These are phyloP conservation scores for Silybum marianum DNA, from an alignment of 129 eudicot species.

Conservation along the genomic window DNA sequence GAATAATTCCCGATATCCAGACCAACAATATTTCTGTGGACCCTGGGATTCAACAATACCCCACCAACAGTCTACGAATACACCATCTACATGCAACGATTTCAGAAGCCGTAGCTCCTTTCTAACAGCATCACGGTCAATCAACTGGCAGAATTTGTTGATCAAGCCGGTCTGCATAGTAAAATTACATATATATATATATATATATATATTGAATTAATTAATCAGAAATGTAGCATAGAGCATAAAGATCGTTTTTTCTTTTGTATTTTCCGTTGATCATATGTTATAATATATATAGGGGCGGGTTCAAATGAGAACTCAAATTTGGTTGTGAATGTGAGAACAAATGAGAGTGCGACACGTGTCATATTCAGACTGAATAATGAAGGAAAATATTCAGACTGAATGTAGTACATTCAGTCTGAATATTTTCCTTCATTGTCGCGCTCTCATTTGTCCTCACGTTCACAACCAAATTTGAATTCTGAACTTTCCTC, in stretches of 20 bases:
- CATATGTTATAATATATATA: too few species aligned
- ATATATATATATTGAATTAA: not conserved
- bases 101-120: slow-evolving; percentile 55
- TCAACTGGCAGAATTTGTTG: slow-evolving; percentile 61
- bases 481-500: too few species aligned
- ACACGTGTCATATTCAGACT: too few species aligned
- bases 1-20: slow-evolving; percentile 63
- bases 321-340: too few species aligned
- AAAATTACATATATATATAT: not conserved
- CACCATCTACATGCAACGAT: slow-evolving; percentile 64
- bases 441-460: too few species aligned
- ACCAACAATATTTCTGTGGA: slow-evolving; percentile 64
- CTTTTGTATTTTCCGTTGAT: not conserved
- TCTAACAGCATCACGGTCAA: slow-evolving; percentile 60
- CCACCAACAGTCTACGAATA: slow-evolving; percentile 69
- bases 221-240: not conserved
- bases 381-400: too few species aligned
- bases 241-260: not conserved
- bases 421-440: too few species aligned
- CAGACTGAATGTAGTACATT: too few species aligned
- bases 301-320: too few species aligned
- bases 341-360: too few species aligned
- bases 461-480: too few species aligned
- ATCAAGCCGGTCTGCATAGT: slow-evolving; percentile 55
- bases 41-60: slow-evolving; percentile 61